These are phyloP conservation scores for Laguncularia racemosa DNA, from an alignment of 345 rosid species.

Conservation along the genomic window DNA sequence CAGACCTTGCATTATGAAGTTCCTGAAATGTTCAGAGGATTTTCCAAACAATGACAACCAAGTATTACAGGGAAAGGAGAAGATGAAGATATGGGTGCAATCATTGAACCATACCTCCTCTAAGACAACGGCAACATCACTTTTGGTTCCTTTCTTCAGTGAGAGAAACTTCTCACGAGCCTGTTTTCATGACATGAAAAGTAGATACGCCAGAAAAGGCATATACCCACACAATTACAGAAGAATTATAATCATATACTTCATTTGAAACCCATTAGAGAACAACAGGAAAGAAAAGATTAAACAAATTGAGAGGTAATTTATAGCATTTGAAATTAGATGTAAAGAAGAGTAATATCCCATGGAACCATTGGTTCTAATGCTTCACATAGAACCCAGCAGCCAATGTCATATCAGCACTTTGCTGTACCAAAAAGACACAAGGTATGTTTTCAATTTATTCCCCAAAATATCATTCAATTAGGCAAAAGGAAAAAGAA, in stretches of 20 bases:
- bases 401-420: no score
- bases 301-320: no score
- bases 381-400: no score
- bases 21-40: slow-evolving; percentile 38
- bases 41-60: not conserved
- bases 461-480: no score
- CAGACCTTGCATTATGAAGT: slow-evolving; percentile 78
- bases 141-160: slow-evolving; percentile 82
- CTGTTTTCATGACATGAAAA: slow-evolving; percentile 25
- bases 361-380: no score
- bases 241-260: not conserved
- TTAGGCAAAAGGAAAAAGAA: no score
- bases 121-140: slow-evolving; percentile 56
- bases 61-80: no score
- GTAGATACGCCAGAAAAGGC: not conserved
- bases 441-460: no score
- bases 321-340: no score
- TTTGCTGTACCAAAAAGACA: no score
- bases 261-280: not conserved
- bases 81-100: not conserved
- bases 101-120: slow-evolving; percentile 60
- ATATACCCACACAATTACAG: not conserved
- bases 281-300: no score
- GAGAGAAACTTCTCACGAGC: slow-evolving; percentile 97
- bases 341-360: no score